These are phyloP conservation scores for Elongisporangium anandrum DNA, from an alignment of 352 stramenopile genomes.

Conservation along the genomic window DNA sequence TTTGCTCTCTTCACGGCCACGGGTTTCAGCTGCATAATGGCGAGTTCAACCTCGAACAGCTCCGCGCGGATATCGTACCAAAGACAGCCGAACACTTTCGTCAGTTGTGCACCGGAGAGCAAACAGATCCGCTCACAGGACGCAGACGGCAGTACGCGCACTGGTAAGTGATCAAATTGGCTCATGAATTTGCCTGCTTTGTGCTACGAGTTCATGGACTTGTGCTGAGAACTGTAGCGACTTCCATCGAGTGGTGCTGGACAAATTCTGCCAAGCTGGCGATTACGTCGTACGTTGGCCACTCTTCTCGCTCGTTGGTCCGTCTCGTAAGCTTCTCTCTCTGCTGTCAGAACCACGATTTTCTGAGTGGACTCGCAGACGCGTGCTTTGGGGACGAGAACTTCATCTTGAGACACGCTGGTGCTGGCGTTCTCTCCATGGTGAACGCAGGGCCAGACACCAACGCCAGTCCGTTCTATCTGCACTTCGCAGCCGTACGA, in stretches of 20 bases:
- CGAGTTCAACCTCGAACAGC: too few species aligned
- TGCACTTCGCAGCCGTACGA: constrained; percentile 65
- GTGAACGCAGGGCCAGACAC: constrained; percentile 93
- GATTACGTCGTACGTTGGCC: constrained; percentile 72
- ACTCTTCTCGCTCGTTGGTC: neutral
- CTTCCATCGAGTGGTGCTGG: constrained; percentile 91
- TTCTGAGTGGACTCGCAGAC: neutral
- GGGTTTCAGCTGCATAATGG: too few species aligned
- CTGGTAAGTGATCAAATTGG: constrained; percentile 20
- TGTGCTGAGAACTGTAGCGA: constrained; percentile 18
- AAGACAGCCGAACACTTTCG: constrained; percentile 96
- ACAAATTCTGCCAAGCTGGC: constrained; percentile 89
- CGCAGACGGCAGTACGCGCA: constrained; percentile 49
- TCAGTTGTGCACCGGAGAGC: constrained; percentile 94
- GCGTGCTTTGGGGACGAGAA: constrained; percentile 91
- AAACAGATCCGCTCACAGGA: constrained; percentile 34
- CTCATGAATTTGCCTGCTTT: neutral
- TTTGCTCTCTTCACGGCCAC: neutral
- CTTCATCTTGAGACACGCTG: constrained; percentile 89
- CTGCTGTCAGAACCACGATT: constrained; percentile 60
- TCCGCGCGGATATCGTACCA: constrained; percentile 93
- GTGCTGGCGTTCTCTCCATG: constrained; percentile 90
- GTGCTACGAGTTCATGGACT: neutral
- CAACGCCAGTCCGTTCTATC: constrained; percentile 96
- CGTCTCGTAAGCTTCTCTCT: neutral